Percentiles rank a stretch among this genome's conserved stretches.
These are phyloP conservation scores for Metschnikowia picachoensis DNA, from an alignment of 805 yeast species.

Conservation along the genomic window DNA sequence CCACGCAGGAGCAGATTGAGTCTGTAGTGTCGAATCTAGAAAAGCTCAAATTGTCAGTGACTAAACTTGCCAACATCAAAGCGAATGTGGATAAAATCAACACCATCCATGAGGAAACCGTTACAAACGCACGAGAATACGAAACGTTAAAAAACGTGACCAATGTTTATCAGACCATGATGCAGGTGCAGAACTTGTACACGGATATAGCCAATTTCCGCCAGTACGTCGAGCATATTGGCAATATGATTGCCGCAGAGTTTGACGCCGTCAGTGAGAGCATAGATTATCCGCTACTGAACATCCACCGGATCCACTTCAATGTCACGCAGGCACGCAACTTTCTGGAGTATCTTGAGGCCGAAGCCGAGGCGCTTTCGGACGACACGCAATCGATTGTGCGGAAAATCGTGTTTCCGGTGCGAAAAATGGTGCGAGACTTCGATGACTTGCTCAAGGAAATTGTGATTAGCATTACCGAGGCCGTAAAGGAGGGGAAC, in stretches of 20 bases:
- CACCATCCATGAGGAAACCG: constrained; percentile 52
- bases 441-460: constrained; percentile 65
- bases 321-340: constrained; percentile 68
- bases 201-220: constrained; percentile 57
- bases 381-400: constrained; percentile 70
- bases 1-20: constrained; percentile 62
- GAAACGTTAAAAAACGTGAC: constrained; percentile 67
- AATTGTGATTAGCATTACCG: constrained; percentile 67
- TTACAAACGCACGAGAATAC: constrained; percentile 60
- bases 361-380: constrained; percentile 44
- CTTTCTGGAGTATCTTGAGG: constrained; percentile 68
- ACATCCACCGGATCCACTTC: constrained; percentile 65
- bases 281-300: constrained; percentile 44
- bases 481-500: constrained; percentile 68
- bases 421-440: constrained; percentile 42
- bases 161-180: constrained; percentile 65
- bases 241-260: constrained; percentile 47
- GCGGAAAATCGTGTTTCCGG: constrained; percentile 49
- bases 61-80: constrained; percentile 35
- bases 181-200: constrained; percentile 62
- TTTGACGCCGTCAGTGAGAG: constrained; percentile 29
- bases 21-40: constrained; percentile 51
- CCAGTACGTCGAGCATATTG: constrained; percentile 46
- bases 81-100: constrained; percentile 40
- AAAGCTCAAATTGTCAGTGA: constrained; percentile 44